Evolutionary conservation across 108 stramenopile genomes (phyloP), one percentile per base, ranked within the genome.

Genomic region (Schizochytrium sp.): DNA sequence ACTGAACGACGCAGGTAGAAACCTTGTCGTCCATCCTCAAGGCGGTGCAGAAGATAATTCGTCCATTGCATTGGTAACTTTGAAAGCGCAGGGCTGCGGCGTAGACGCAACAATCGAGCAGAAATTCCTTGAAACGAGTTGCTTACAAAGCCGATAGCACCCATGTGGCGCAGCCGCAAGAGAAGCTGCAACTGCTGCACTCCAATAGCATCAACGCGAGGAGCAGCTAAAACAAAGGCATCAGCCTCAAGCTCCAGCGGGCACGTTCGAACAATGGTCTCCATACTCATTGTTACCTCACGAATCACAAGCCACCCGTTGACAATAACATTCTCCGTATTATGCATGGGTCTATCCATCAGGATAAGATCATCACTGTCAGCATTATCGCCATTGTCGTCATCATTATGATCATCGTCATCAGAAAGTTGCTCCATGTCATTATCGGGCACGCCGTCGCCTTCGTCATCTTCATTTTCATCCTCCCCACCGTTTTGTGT

Each of bases 1-100:
- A 49, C 76, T n/a, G 76, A 83, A 2, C 76, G 76, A n/a, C 76
- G 45, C 76, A 83, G 28, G 28, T 55, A 55, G 28, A 83, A 83
- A 55, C 76, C 76, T 42, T 83, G 76, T 7, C 28, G 53, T 10
- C 76, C 76, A 2, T 40, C 53, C 76, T 83, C 76, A 53, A 83
- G 76, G 5, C 53, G 47, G 2, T 49, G 53, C 50, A 83, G 76
- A 8, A 83, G 47, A 2, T 55, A 49, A 40, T 55, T 49, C 45
- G 53, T 49, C 76, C 76, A 83, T 53, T 55, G 53, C 50, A 49
- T 10, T 10, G 76, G 76, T 55, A 83, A 53, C 28, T 83, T 55
- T 8, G 76, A 83, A 17, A 69, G 28, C 64, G 64, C 64, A 38
- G 64, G 64, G 15, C 64, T 69, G 10, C 44, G 40, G 64, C 64